phyloP scores from a whole-genome alignment of 108 stramenopile species.

The Nitzschia putrida region DNA sequence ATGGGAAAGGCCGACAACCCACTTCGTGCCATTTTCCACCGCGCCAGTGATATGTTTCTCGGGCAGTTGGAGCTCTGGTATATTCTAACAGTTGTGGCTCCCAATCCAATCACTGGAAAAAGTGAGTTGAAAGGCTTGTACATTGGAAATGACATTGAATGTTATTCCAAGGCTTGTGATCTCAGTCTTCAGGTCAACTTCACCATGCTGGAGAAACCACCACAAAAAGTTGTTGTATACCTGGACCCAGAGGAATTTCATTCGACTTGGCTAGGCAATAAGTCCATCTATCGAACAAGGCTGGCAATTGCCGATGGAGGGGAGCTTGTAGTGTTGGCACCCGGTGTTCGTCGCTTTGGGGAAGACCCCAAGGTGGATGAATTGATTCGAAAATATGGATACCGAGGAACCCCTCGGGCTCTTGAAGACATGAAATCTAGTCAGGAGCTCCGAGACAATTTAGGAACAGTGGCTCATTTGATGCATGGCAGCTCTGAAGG shows the following conservation, averaged over 20 bases:
- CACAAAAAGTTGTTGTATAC: conserved; percentile 84
- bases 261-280: conserved; percentile 96
- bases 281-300: conserved; percentile 92
- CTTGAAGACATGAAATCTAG: conserved; percentile 79
- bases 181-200: conserved; percentile 90
- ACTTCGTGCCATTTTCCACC: conserved; percentile 84
- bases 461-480: conserved; percentile 93
- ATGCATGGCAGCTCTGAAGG: conserved; percentile 95
- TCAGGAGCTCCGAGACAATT: conserved; percentile 78
- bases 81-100: conserved; percentile 86
- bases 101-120: conserved; percentile 52
- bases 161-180: conserved; percentile 86
- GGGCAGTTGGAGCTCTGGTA: conserved; percentile 83
- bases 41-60: conserved; percentile 78
- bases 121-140: conserved; percentile 84
- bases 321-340: conserved; percentile 89
- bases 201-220: conserved; percentile 75
- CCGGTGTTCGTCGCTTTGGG: conserved; percentile 87
- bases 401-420: conserved; percentile 81
- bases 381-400: conserved; percentile 91
- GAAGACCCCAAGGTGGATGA: conserved; percentile 86
- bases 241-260: conserved; percentile 91
- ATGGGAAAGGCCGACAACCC: conserved; percentile 94
- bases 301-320: conserved; percentile 95
- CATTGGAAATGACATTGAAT: conserved; percentile 89